These are phyloP conservation scores for Lasiodiplodia hormozganensis DNA, from an alignment of 2,329 filamentous ascomycete genomes.

Conservation along the genomic window DNA sequence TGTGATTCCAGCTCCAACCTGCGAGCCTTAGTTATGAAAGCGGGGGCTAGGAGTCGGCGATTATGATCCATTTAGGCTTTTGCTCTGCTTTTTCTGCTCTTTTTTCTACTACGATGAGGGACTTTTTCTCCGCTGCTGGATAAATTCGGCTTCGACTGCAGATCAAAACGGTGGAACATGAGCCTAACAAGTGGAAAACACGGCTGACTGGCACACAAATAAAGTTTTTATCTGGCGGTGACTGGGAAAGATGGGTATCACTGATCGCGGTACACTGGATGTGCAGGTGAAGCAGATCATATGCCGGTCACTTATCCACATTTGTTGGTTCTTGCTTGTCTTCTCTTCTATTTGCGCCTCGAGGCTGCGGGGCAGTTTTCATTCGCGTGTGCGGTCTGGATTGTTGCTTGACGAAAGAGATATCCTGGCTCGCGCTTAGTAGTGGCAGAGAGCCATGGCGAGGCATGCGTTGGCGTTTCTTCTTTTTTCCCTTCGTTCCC, in stretches of 20 bases:
- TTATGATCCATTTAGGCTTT: slow-evolving; percentile 15
- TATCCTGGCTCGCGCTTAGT: slow-evolving; percentile 29
- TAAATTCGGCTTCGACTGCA: slow-evolving; percentile 8
- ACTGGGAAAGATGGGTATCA: slow-evolving; percentile 12
- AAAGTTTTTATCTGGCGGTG: slow-evolving; percentile 21
- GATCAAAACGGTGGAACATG: slow-evolving; percentile 7
- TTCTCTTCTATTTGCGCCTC: slow-evolving; percentile 10
- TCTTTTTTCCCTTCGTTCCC: background rate
- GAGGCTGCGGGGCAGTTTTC: slow-evolving; percentile 7
- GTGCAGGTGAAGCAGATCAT: slow-evolving; percentile 8
- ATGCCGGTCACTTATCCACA: background rate
- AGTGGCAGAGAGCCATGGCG: slow-evolving; percentile 25
- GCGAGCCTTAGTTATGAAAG: background rate
- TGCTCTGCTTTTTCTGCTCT: slow-evolving; percentile 3
- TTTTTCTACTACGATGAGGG: background rate
- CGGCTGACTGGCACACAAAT: slow-evolving; percentile 19
- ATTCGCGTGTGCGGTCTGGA: slow-evolving; percentile 4
- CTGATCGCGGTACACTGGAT: slow-evolving; percentile 13
- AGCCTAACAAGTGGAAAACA: slow-evolving; percentile 8
- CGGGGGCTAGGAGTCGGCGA: background rate
- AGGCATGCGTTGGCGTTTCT: slow-evolving; percentile 28
- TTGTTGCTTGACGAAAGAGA: slow-evolving; percentile 29
- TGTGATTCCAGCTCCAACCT: background rate
- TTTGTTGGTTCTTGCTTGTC: slow-evolving; percentile 7
- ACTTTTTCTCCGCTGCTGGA: slow-evolving; percentile 19